A percentile compares a stretch with the other conserved stretches of the same genome.
Evolutionary conservation across 1,139 yeast genomes (phyloP).

Genomic region (Candida sojae): DNA sequence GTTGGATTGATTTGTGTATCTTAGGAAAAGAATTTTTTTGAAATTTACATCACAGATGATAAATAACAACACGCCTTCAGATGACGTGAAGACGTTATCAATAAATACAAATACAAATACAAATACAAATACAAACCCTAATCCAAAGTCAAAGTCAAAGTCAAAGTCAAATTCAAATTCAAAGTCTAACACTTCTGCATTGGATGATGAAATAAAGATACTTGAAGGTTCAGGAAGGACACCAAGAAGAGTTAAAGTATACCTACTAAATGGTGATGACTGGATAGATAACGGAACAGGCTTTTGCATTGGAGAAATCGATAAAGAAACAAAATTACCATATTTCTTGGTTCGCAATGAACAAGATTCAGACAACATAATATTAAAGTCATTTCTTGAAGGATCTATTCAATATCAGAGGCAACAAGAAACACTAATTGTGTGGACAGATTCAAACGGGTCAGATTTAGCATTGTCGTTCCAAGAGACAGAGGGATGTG

Average conservation of each 20-base stretch:
- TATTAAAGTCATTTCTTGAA: slow-evolving; percentile 66
- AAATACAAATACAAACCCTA: no score
- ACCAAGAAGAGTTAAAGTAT: slow-evolving; percentile 86
- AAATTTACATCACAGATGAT: not conserved
- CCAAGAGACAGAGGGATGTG: slow-evolving; percentile 91
- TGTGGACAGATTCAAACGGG: slow-evolving; percentile 85
- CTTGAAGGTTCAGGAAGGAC: slow-evolving; percentile 16
- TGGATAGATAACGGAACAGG: slow-evolving; percentile 98
- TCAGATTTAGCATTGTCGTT: slow-evolving; percentile 87
- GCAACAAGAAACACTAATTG: slow-evolving; percentile 91
- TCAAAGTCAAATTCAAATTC: not conserved
- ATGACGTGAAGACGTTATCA: not conserved
- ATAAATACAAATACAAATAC: not conserved
- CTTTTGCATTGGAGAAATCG: slow-evolving; percentile 73
- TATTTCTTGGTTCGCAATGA: slow-evolving; percentile 77
- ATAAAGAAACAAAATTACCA: slow-evolving; percentile 44
- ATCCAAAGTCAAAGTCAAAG: not conserved
- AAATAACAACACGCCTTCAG: not conserved
- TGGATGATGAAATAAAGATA: slow-evolving; percentile 4
- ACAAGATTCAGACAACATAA: slow-evolving; percentile 54
- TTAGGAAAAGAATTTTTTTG: not conserved
- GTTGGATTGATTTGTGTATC: no score
- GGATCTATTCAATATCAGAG: slow-evolving; percentile 85
- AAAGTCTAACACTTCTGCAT: not conserved
- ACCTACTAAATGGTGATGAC: slow-evolving; percentile 73